A percentile compares a stretch with the other conserved stretches of the same genome.
Evolutionary conservation across 2,329 filamentous ascomycete genomes (phyloP).

Genomic region (Diaporthe ilicicola): DNA sequence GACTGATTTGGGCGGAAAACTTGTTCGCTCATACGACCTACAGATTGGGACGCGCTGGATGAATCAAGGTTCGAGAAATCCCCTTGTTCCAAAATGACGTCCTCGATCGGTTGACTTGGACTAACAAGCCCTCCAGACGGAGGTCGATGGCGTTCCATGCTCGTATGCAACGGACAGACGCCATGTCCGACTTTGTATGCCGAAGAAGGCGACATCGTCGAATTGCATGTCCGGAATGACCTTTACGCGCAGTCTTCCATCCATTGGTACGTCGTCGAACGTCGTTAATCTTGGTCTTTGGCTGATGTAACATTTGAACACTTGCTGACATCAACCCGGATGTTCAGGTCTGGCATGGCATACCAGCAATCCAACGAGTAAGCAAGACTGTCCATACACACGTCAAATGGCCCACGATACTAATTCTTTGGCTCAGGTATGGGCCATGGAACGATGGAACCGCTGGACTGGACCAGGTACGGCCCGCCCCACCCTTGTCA

Average conservation of each 20-base stretch:
- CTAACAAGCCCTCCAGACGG: conserved; percentile 29
- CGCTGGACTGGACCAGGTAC: conserved; percentile 32
- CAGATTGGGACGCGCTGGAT: conserved; percentile 3
- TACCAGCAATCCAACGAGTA: not conserved
- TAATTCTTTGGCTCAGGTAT: conserved; percentile 2
- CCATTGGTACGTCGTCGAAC: conserved; percentile 27
- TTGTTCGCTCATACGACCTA: conserved; percentile 19
- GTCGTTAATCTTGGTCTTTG: not conserved
- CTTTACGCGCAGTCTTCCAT: conserved; percentile 33
- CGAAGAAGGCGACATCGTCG: conserved; percentile 34
- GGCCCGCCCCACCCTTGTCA: not conserved
- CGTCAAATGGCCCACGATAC: not conserved
- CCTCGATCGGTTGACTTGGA: not conserved
- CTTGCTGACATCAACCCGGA: not conserved
- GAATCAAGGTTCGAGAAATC: conserved; percentile 6
- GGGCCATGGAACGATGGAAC: conserved; percentile 35
- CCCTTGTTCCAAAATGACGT: not conserved
- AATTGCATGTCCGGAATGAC: conserved; percentile 33
- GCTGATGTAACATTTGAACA: not conserved
- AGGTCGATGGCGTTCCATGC: conserved; percentile 33
- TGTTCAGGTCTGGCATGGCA: conserved; percentile 22
- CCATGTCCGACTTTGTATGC: conserved; percentile 33
- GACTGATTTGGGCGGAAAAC: not conserved
- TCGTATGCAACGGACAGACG: conserved; percentile 34
- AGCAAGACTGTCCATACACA: not conserved